A percentile compares a stretch with the other conserved stretches of the same genome.
Conservation (phyloP, 805 yeast species). For the Lipomyces sp. region DNA sequence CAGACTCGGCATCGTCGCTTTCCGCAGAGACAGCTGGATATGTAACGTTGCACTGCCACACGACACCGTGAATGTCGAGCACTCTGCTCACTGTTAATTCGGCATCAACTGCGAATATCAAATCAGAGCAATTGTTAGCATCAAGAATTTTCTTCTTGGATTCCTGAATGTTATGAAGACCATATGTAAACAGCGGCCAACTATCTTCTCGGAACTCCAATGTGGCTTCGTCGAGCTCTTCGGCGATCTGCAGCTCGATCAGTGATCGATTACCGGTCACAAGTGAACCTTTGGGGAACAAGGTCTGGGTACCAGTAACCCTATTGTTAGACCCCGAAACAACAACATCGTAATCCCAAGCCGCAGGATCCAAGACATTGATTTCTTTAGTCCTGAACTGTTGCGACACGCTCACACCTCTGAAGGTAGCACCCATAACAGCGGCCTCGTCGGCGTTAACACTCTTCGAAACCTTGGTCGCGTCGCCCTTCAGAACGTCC, state of each 20-base stretch:
- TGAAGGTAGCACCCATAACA: conserved; percentile 84
- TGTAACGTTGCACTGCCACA: conserved; percentile 32
- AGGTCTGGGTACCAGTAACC: conserved; percentile 36
- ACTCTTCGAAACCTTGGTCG: conserved; percentile 69
- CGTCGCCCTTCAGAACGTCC: conserved; percentile 49
- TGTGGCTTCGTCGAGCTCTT: conserved; percentile 16
- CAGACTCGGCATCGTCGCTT: conserved; percentile 18
- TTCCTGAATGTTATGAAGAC: conserved; percentile 22
- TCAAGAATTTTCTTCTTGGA: conserved; percentile 14
- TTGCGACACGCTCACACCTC: conserved; percentile 76
- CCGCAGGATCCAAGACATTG: conserved; percentile 60
- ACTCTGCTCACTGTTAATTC: conserved; percentile 30
- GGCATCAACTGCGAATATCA: conserved; percentile 23
- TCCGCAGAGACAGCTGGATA: conserved; percentile 43
- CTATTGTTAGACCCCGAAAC: conserved; percentile 40
- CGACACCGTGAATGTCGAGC: conserved; percentile 20
- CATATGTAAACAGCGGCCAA: conserved; percentile 12
- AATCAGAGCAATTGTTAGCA: conserved; percentile 26
- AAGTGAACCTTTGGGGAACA: conserved; percentile 57
- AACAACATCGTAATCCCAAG: conserved; percentile 54
- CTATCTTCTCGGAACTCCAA: conserved; percentile 26
- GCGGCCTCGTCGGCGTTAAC: conserved; percentile 97
- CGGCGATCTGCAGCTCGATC: conserved; percentile 13
- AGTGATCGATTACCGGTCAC: conserved; percentile 42
- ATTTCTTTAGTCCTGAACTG: conserved; percentile 68